phyloP scores from a whole-genome alignment of 345 rosid genomes.

The rapeseed (Brassica napus) region Da-Ae NC_063447.1:50491001-50491500 shows the following conservation, averaged over 20 bases:
- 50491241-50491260: neutral
- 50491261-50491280: neutral
- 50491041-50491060: constrained; percentile 2
- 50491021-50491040: neutral
- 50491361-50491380: neutral
- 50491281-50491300: neutral
- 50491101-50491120: neutral
- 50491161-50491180: neutral
- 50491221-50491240: neutral
- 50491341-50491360: neutral
- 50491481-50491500: neutral
- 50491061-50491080: neutral
- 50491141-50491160: neutral
- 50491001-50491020: neutral
- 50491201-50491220: neutral
- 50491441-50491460: neutral
- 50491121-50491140: neutral
- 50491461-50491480: neutral
- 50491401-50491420: neutral
- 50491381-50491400: neutral
- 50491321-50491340: neutral
- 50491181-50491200: neutral
- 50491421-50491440: neutral
- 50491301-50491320: neutral
- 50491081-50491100: neutral